Conservation (phyloP, 768 basidiomycete species). For the Leccinum uliginosum region DNA sequence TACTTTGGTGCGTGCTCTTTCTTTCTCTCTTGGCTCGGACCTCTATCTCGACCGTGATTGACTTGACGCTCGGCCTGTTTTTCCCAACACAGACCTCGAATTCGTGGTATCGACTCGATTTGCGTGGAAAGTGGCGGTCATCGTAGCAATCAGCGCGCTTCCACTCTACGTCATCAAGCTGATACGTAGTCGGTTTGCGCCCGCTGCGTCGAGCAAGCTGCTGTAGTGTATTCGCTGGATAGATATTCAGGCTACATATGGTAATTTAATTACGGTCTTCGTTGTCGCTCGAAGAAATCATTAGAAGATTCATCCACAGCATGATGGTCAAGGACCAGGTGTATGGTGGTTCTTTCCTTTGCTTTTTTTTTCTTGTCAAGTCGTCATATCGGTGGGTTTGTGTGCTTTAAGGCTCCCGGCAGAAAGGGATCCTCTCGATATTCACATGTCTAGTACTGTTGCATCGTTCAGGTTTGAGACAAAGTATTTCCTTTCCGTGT, state of each 20-base stretch:
- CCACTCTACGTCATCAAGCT: constrained; percentile 90
- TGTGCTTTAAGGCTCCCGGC: too few relatives aligned
- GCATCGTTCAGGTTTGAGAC: too few relatives aligned
- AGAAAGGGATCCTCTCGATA: too few relatives aligned
- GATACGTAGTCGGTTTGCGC: constrained; percentile 80
- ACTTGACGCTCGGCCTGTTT: neutral
- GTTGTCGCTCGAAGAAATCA: neutral
- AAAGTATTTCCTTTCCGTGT: too few relatives aligned
- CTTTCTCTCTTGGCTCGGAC: neutral
- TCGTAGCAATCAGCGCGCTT: constrained; percentile 90
- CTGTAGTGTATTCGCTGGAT: constrained; percentile 46
- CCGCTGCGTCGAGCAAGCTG: constrained; percentile 91
- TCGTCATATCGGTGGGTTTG: too few relatives aligned
- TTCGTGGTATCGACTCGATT: constrained; percentile 89
- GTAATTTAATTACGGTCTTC: neutral
- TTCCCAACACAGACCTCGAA: constrained; percentile 60
- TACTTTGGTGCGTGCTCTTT: constrained; percentile 78
- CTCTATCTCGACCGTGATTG: neutral
- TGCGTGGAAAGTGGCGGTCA: constrained; percentile 92
- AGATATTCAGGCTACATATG: neutral
- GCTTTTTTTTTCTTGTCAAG: too few relatives aligned
- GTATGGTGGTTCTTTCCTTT: neutral
- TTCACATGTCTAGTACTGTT: too few relatives aligned
- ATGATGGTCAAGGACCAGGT: neutral
- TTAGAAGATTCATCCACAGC: neutral